Base-by-base conservation (phyloP, 169 alveolate genomes). In the Cardiosporidium cionae region DNA sequence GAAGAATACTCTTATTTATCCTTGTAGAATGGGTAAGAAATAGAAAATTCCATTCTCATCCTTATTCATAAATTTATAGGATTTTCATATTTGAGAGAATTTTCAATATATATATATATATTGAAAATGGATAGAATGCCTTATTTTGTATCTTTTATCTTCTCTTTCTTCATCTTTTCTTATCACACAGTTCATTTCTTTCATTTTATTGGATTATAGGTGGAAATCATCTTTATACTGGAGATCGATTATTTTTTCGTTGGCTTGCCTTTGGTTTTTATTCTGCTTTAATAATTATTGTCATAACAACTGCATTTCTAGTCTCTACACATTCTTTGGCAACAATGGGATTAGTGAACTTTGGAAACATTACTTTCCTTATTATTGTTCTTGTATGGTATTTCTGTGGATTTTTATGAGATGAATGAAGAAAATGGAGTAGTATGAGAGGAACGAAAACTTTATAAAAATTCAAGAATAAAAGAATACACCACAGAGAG, bases 1-100 rank as follows among this genome's bases (percentile, higher is more conserved):
- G 7, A 82, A 84, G 32, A 82, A 82, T 62, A 88, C 92, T n/a
- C 69, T 83, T 35, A 84, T 86, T 54, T 86, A 86, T 52, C 85
- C 85, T 9, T 63, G 69, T 9, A 16, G 72, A 6, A n/a, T 66
- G 4, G 7, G 72, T 7, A 9, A 9, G 72, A 63, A 27, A 16
- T 33, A 63, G 16, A 16, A 16, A n/a, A 27, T 16, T n/a, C 16
- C 28, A 63, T 27, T 16, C 65, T 16, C n/a, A n/a, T 63, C 16
- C 54, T 63, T 63, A 33, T n/a, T 63, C 16, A 33, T 63, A n/a
- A 16, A 63, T 33, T 16, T 63, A 63, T 63, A 63, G 44, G n/a
- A 16, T n/a, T 16, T n/a, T 63, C 54, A 63, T 16, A 16, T 33
- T 63, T 33, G 16, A 63, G 16, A n/a, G 16, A 63, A 16, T 63